Evolutionary conservation across 164 flowering plant species (phyloP), one percentile per base, ranked within the genome.

Genomic region (Dillenia suffruticosa): DNA sequence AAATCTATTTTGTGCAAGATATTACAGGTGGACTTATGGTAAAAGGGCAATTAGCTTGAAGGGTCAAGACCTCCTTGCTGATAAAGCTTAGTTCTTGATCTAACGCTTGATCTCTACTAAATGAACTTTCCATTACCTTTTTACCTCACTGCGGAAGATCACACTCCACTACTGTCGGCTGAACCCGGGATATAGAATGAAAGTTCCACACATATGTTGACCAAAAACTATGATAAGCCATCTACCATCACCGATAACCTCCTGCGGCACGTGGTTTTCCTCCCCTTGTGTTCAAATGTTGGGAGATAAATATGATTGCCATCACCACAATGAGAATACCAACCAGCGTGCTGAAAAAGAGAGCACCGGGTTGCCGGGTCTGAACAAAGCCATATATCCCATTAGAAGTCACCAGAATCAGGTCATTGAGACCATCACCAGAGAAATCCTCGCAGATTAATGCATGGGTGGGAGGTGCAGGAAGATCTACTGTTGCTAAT

Each of bases 381-480:
- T 95, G 99, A 45, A 89, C 99, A 72, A 88, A 95, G 26, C 97
- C 97, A 61, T 95, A 92, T 0, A 88, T 81, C 45, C 99, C 98
- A 68, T 57, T 90, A 0, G 91, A 79, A 10, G 94, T 95, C 45
- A 95, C 82, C 9, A 95, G 73, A 59, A 95, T 88, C 49, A 95
- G 71, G 71, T 95, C 97, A 9, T 97, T 90, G n/a, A 95, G 84
- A 10, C 95, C 97, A 65, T 95, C 99, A 62, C 86, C 88, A 51
- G 96, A 88, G 76, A 95, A 95, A 71, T 95, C 98, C 46, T 77
- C 88, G 9, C 71, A 49, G 56, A 88, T 69, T 43, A 95, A 69
- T 63, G 89, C 85, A 67, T 95, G 99, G 0, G 96, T 86, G 5
- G 97, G 97, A 16, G 89, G 79, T 45, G 86, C 79, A 43, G 99